A percentile compares a stretch with the other conserved stretches of the same genome.
Evolutionary conservation across 352 stramenopile genomes (phyloP).

Genomic region (Globisporangium alternatum): DNA sequence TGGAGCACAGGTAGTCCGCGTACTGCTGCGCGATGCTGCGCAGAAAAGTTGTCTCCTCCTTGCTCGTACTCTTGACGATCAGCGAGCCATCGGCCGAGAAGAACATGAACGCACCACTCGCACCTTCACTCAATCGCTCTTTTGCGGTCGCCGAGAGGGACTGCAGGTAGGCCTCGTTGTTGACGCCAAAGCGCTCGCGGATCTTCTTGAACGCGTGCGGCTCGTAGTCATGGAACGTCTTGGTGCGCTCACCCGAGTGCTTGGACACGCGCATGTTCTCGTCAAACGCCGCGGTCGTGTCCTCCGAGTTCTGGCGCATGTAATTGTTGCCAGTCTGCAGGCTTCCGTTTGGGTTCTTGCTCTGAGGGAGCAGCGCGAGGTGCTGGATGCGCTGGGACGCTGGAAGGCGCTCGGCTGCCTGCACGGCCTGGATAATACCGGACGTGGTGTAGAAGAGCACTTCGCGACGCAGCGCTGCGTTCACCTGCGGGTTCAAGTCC

Average conservation of each 20-base stretch:
- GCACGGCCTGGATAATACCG: conserved; percentile 86
- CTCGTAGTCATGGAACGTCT: conserved; percentile 88
- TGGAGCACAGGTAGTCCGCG: conserved; percentile 79
- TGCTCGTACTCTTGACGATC: conserved; percentile 91
- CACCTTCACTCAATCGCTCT: conserved; percentile 86
- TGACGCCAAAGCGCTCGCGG: conserved; percentile 81
- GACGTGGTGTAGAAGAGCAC: conserved; percentile 91
- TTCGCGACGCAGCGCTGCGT: conserved; percentile 80
- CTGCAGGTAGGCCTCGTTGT: conserved; percentile 80
- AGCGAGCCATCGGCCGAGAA: conserved; percentile 85
- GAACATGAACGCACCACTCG: conserved; percentile 91
- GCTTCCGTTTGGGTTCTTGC: conserved; percentile 32
- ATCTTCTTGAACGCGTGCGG: conserved; percentile 88
- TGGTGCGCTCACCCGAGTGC: conserved; percentile 59
- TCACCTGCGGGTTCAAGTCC: conserved; percentile 86
- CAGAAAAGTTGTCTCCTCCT: conserved; percentile 85
- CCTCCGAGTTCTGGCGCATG: conserved; percentile 48
- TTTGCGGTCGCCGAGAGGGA: conserved; percentile 84
- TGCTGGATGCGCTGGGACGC: conserved; percentile 83
- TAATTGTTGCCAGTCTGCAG: conserved; percentile 34
- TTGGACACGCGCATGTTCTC: conserved; percentile 75
- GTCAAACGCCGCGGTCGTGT: conserved; percentile 53
- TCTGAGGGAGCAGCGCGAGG: conserved; percentile 76
- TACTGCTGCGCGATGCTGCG: conserved; percentile 87
- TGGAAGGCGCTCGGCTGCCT: conserved; percentile 67